phyloP scores from a whole-genome alignment of 208 protist genomes.

The Zelonia costaricensis region DNA sequence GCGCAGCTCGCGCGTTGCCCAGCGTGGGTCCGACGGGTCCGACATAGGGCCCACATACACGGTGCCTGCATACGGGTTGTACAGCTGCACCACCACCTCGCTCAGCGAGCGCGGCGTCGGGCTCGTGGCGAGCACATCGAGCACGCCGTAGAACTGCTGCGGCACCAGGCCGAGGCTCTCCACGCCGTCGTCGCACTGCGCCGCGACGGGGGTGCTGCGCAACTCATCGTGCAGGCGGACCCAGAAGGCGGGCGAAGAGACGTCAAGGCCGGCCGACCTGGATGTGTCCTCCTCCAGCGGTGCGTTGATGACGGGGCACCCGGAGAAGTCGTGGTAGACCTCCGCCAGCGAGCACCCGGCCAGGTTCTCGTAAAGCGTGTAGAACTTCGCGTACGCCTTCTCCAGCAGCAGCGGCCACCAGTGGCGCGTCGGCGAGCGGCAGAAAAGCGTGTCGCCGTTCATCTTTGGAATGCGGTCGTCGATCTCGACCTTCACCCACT shows the following conservation, averaged over 20 bases:
- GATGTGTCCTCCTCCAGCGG: conserved; percentile 27
- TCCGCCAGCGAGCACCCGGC: conserved; percentile 60
- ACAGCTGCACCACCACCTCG: conserved; percentile 59
- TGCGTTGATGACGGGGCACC: conserved; percentile 45
- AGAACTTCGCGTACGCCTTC: conserved; percentile 87
- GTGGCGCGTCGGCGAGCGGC: conserved; percentile 55
- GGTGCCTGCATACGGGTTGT: conserved; percentile 50
- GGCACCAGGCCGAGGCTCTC: conserved; percentile 37
- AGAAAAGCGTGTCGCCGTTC: conserved; percentile 51
- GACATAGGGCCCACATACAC: conserved; percentile 69
- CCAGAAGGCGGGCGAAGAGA: conserved; percentile 56
- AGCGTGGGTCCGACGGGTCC: conserved; percentile 38
- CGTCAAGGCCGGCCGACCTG: conserved; percentile 26
- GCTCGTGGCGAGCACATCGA: conserved; percentile 35
- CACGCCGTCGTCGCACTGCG: conserved; percentile 19
- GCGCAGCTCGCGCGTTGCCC: conserved; percentile 34
- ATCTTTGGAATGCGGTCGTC: conserved; percentile 61
- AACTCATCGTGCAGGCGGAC: conserved; percentile 39
- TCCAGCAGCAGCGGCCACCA: conserved; percentile 78
- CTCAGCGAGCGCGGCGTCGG: conserved; percentile 26
- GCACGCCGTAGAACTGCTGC: conserved; percentile 59
- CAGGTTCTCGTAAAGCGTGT: conserved; percentile 59
- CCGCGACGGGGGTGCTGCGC: conserved; percentile 31
- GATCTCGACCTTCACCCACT: conserved; percentile 72
- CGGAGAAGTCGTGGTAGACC: conserved; percentile 63